Conservation (phyloP, 1,139 yeast genomes). For the Scheffersomyces illinoinensis region DNA sequence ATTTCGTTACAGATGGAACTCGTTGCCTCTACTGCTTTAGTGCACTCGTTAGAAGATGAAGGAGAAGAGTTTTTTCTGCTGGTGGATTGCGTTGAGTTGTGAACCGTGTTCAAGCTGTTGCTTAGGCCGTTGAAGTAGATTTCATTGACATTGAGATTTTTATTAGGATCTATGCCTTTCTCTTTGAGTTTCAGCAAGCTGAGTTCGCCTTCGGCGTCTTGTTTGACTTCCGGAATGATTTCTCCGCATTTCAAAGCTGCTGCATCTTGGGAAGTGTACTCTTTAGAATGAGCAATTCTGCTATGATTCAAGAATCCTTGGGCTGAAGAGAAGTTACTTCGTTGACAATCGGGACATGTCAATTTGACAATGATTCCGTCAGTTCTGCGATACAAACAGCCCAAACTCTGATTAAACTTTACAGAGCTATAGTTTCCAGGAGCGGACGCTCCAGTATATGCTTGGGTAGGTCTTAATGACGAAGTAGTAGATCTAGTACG, state of each 20-base stretch:
- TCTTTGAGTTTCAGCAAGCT: conserved; percentile 44
- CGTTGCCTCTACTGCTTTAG: neutral
- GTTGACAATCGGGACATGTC: conserved; percentile 66
- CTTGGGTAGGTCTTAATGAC: conserved; percentile 40
- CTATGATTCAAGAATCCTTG: conserved; percentile 82
- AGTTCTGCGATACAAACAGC: conserved; percentile 67
- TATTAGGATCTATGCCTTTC: conserved; percentile 41
- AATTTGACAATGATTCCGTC: conserved; percentile 72
- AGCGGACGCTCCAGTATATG: conserved; percentile 3
- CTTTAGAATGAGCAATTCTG: conserved; percentile 71
- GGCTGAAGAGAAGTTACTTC: conserved; percentile 73
- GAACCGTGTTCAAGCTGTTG: conserved; percentile 18
- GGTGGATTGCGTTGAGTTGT: conserved; percentile 9
- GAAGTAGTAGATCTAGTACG: conserved; percentile 54
- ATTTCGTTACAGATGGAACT: neutral
- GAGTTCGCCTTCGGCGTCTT: conserved; percentile 56
- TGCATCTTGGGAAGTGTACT: conserved; percentile 70
- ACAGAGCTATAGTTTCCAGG: conserved; percentile 1
- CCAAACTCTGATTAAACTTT: conserved; percentile 28
- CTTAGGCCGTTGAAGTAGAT: conserved; percentile 39
- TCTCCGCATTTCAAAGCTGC: conserved; percentile 75
- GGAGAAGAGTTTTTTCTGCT: neutral
- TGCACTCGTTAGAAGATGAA: neutral
- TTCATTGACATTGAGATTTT: conserved; percentile 40
- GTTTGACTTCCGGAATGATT: conserved; percentile 55